These are phyloP conservation scores for Cinchona pubescens DNA, from an alignment of 257 asterid species.

Conservation along the genomic window DNA sequence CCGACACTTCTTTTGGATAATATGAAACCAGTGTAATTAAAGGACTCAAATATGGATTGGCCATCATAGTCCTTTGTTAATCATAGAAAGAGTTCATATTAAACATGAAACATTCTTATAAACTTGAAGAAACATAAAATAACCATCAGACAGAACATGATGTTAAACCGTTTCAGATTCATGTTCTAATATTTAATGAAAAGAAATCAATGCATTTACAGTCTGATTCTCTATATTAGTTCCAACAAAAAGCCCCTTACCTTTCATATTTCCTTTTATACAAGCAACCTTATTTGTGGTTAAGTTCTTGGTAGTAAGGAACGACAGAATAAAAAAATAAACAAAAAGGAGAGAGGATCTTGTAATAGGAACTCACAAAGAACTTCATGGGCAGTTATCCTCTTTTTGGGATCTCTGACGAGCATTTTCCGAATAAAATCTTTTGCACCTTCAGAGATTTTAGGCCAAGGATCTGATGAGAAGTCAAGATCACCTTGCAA, in stretches of 20 bases:
- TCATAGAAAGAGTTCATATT: no score
- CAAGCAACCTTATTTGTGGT: neutral
- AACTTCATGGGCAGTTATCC: slow-evolving; percentile 34
- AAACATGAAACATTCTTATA: neutral
- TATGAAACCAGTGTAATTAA: neutral
- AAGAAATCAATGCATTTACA: neutral
- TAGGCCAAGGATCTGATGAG: slow-evolving; percentile 31
- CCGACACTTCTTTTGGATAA: no score
- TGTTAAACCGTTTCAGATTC: neutral
- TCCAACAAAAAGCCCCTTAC: neutral
- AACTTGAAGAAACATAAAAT: neutral
- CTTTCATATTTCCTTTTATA: neutral
- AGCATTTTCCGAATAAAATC: slow-evolving; percentile 32
- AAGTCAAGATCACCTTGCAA: slow-evolving; percentile 27
- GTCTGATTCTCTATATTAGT: neutral
- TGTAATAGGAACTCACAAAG: slow-evolving; percentile 24
- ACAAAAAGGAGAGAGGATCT: neutral
- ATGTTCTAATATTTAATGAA: neutral
- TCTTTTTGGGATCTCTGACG: slow-evolving; percentile 27
- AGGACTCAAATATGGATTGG: neutral
- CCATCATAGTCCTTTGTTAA: no score
- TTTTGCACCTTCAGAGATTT: slow-evolving; percentile 31
- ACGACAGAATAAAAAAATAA: neutral
- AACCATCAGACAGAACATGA: neutral
- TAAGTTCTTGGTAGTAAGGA: neutral